These are phyloP conservation scores for Phoenix dactylifera DNA, from an alignment of 176 grass and related monocot genomes.

Conservation along the genomic window DNA sequence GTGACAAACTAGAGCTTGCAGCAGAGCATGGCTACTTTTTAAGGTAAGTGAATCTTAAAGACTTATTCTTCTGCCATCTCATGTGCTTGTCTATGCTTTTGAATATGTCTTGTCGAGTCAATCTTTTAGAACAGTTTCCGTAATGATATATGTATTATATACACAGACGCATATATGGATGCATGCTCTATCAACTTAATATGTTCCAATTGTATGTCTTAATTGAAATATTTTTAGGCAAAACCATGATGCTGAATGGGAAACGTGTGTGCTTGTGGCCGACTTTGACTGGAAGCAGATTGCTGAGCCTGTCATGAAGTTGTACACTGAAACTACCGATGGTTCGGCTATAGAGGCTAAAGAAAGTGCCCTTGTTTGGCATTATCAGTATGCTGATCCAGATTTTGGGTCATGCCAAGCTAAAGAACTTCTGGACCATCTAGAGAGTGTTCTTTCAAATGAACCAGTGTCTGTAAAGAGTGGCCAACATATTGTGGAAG, in stretches of 20 bases:
- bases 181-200: too few species aligned
- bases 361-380: slow-evolving; percentile 41
- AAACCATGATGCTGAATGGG: slow-evolving; percentile 28
- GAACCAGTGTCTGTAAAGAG: slow-evolving; percentile 37
- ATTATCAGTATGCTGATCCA: slow-evolving; percentile 40
- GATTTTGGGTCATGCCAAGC: slow-evolving; percentile 54
- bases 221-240: slow-evolving; percentile 19
- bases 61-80: too few species aligned
- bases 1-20: slow-evolving; percentile 27
- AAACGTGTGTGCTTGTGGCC: slow-evolving; percentile 5
- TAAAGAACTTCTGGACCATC: slow-evolving; percentile 45
- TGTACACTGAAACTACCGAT: slow-evolving; percentile 47
- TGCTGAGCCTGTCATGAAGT: slow-evolving; percentile 43
- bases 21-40: slow-evolving; percentile 58
- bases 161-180: too few species aligned
- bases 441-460: slow-evolving; percentile 38
- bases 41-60: slow-evolving; percentile 19
- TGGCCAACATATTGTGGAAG: slow-evolving; percentile 33
- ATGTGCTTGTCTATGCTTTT: too few species aligned
- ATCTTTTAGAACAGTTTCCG: too few species aligned
- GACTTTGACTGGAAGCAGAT: slow-evolving; percentile 51
- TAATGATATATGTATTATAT: too few species aligned
- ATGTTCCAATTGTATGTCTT: too few species aligned
- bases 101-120: too few species aligned
- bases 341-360: slow-evolving; percentile 31